phyloP scores from a whole-genome alignment of 371 early-diverging fungal species.

The Circinella minor region DNA sequence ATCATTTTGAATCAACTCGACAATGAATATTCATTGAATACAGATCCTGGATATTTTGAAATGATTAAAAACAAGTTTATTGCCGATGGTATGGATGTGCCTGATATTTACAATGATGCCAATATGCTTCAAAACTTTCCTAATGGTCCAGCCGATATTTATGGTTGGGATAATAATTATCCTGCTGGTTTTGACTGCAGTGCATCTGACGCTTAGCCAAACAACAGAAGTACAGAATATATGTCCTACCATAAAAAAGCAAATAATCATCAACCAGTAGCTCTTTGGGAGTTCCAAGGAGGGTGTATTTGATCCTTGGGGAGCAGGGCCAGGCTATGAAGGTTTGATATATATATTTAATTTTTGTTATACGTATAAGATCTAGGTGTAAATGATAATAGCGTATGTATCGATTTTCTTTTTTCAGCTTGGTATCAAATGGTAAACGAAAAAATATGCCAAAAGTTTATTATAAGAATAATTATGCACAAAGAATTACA shows the following conservation, averaged over 20 bases:
- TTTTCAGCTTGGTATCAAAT: not conserved
- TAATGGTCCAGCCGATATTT: conserved; percentile 17
- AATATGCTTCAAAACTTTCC: conserved; percentile 1
- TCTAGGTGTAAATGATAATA: too few species aligned
- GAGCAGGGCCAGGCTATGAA: conserved; percentile 15
- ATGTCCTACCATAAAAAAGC: conserved; percentile 1
- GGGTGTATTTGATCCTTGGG: conserved; percentile 20
- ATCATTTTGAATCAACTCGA: conserved; percentile 20
- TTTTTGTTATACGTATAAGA: too few species aligned
- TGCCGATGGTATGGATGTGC: conserved; percentile 18
- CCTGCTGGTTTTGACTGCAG: conserved; percentile 22
- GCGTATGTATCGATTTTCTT: too few species aligned
- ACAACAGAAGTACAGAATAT: conserved; percentile 1
- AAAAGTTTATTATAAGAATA: conserved; percentile 25
- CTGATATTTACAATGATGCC: conserved; percentile 15
- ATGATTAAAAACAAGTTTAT: conserved; percentile 13
- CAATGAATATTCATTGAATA: conserved; percentile 17
- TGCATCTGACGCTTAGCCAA: conserved; percentile 13
- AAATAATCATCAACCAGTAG: conserved; percentile 11
- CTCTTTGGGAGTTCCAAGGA: conserved; percentile 21
- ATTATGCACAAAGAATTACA: conserved; percentile 18
- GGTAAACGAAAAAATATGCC: conserved; percentile 19
- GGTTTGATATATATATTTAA: too few species aligned
- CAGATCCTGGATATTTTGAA: conserved; percentile 11
- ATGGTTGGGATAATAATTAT: conserved; percentile 12